A percentile compares a stretch with the other conserved stretches of the same genome.
Conservation (phyloP, 371 early-diverging fungal species). For the Choanephora cucurbitarum region DNA sequence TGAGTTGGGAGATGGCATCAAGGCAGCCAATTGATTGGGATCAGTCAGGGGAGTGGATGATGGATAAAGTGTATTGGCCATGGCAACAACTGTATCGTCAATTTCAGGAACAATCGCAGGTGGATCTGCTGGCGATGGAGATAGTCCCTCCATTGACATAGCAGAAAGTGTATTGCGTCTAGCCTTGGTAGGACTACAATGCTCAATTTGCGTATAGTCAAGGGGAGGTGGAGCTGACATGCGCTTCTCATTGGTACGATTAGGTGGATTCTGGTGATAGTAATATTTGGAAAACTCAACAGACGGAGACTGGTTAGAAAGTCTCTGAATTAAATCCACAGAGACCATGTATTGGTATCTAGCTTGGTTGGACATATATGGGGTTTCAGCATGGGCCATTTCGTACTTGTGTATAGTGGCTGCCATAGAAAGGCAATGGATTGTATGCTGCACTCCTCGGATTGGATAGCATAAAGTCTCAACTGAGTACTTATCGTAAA, state of each 20-base stretch:
- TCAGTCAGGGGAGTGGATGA: slow-evolving; percentile 11
- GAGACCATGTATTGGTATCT: slow-evolving; percentile 29
- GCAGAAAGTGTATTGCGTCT: slow-evolving; percentile 14
- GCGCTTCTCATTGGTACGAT: slow-evolving; percentile 23
- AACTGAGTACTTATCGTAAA: slow-evolving; percentile 27
- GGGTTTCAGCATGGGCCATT: slow-evolving; percentile 21
- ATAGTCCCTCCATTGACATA: neutral
- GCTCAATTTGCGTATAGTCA: neutral
- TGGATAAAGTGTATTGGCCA: slow-evolving; percentile 9
- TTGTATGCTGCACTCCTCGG: slow-evolving; percentile 46
- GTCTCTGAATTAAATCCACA: slow-evolving; percentile 27
- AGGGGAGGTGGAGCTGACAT: slow-evolving; percentile 24
- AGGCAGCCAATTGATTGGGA: slow-evolving; percentile 8
- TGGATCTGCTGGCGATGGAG: neutral
- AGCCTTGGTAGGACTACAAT: neutral
- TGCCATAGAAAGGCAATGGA: slow-evolving; percentile 43
- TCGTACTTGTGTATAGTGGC: slow-evolving; percentile 42
- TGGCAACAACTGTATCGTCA: too few species aligned
- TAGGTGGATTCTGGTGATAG: slow-evolving; percentile 3
- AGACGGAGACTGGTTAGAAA: slow-evolving; percentile 39
- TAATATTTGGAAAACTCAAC: slow-evolving; percentile 22
- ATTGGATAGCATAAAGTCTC: slow-evolving; percentile 35
- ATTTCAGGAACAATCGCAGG: slow-evolving; percentile 2
- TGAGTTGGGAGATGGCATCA: neutral
- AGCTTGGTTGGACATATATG: slow-evolving; percentile 16